Conservation (phyloP, 1,284 basidiomycete species). For the Somion occarium region DNA sequence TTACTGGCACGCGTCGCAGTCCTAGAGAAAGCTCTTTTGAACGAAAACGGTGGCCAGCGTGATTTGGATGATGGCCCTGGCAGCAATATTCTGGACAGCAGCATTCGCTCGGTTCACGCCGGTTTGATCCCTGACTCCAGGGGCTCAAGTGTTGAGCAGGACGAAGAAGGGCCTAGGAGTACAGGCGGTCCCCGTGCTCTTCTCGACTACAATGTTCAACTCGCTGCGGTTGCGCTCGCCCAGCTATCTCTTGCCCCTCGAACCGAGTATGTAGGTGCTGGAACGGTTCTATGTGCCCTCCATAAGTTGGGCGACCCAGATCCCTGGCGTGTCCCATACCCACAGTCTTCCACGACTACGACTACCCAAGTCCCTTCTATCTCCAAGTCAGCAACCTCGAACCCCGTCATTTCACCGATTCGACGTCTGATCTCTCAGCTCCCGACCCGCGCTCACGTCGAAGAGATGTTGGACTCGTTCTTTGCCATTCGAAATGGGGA, state of each 20-base stretch:
- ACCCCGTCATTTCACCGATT: constrained; percentile 28
- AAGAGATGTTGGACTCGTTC: constrained; percentile 34
- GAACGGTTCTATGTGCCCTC: constrained; percentile 27
- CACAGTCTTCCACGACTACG: constrained; percentile 15
- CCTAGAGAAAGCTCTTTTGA: constrained; percentile 35
- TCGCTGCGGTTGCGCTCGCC: constrained; percentile 27
- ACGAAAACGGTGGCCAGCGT: constrained; percentile 7
- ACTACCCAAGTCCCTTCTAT: constrained; percentile 12
- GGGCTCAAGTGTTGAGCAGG: background rate
- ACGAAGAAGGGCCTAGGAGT: background rate
- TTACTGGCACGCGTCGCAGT: constrained; percentile 37
- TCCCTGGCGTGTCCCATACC: constrained; percentile 15
- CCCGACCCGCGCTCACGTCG: constrained; percentile 31
- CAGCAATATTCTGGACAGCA: background rate
- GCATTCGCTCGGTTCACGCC: background rate
- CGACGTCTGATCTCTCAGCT: constrained; percentile 34
- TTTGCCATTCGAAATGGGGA: constrained; percentile 46
- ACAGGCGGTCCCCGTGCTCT: constrained; percentile 11
- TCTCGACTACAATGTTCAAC: constrained; percentile 25
- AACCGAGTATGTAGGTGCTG: constrained; percentile 26
- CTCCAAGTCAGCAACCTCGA: constrained; percentile 5
- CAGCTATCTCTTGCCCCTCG: constrained; percentile 27
- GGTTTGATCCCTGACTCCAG: background rate
- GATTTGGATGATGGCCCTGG: background rate
- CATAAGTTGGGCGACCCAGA: constrained; percentile 26